A percentile compares a stretch with the other conserved stretches of the same genome.
phyloP scores from a whole-genome alignment of 2,329 filamentous ascomycete genomes.

The Colletotrichum ledebouriae region DNA sequence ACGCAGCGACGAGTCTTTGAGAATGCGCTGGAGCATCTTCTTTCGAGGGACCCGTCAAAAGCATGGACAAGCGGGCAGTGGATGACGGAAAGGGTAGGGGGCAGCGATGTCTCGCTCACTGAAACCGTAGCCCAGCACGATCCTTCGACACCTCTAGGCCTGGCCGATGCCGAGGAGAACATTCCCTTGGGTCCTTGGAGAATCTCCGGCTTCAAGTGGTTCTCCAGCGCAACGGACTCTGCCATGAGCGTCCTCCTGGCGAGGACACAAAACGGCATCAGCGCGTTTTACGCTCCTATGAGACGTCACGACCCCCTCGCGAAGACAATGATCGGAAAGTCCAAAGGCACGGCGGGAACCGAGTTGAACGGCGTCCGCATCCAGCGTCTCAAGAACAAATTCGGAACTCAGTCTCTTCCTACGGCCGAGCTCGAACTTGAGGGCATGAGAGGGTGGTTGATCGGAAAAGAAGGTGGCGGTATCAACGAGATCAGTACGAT shows the following conservation, averaged over 20 bases:
- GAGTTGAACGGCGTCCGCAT: slow-evolving; percentile 77
- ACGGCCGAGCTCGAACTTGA: slow-evolving; percentile 79
- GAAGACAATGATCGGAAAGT: slow-evolving; percentile 47
- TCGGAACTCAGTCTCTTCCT: slow-evolving; percentile 77
- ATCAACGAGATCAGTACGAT: slow-evolving; percentile 77
- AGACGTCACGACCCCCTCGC: slow-evolving; percentile 45
- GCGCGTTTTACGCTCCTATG: slow-evolving; percentile 76
- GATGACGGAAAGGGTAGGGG: slow-evolving; percentile 81
- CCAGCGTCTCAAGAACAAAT: slow-evolving; percentile 78
- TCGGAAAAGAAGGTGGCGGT: slow-evolving; percentile 76
- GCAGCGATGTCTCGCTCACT: slow-evolving; percentile 76
- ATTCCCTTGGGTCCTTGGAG: slow-evolving; percentile 68
- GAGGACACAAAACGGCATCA: slow-evolving; percentile 66
- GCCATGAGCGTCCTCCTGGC: slow-evolving; percentile 76
- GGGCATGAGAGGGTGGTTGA: slow-evolving; percentile 73
- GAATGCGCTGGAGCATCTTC: slow-evolving; percentile 66
- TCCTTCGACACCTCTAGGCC: slow-evolving; percentile 35
- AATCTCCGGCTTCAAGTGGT: slow-evolving; percentile 80
- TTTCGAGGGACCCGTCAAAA: slow-evolving; percentile 60
- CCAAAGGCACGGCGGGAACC: slow-evolving; percentile 45
- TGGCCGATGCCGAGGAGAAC: slow-evolving; percentile 47
- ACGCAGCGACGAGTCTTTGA: slow-evolving; percentile 60
- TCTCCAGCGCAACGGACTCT: slow-evolving; percentile 75
- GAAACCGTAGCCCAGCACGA: slow-evolving; percentile 68
- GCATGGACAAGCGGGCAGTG: slow-evolving; percentile 82